A percentile compares a stretch with the other conserved stretches of the same genome.
phyloP scores from a whole-genome alignment of 345 rosid genomes.

The Trapa bicornis region DNA sequence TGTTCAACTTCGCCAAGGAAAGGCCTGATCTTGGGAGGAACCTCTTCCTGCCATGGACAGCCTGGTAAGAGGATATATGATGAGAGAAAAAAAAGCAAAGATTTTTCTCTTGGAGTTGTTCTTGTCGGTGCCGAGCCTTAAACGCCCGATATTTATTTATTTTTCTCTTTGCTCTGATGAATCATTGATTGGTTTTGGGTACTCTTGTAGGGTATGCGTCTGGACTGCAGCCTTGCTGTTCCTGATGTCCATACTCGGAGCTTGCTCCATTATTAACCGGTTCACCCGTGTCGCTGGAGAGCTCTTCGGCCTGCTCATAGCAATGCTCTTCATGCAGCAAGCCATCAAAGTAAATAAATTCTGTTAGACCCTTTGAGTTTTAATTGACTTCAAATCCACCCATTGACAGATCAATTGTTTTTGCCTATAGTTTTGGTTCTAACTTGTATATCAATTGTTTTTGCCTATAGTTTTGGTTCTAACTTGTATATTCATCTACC shows the following conservation, averaged over 20 bases:
- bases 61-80: constrained; percentile 35
- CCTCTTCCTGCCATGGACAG: constrained; percentile 84
- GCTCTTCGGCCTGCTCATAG: constrained; percentile 88
- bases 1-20: constrained; percentile 89
- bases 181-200: neutral
- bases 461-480: too few species aligned
- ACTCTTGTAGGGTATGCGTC: constrained; percentile 63
- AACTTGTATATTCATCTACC: neutral
- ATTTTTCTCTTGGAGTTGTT: neutral
- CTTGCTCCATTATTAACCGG: constrained; percentile 90
- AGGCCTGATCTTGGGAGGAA: constrained; percentile 70
- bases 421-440: too few species aligned
- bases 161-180: constrained; percentile 3
- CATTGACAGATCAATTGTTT: neutral
- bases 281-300: constrained; percentile 95
- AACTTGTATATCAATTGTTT: neutral
- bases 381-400: neutral
- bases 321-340: constrained; percentile 98
- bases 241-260: constrained; percentile 74
- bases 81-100: too few species aligned
- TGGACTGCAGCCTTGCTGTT: constrained; percentile 85
- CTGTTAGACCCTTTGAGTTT: neutral
- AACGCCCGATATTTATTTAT: neutral
- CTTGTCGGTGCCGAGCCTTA: neutral
- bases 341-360: constrained; percentile 54